Conservation (phyloP, 371 early-diverging fungal species). For the Mortierella sp. region DNA sequence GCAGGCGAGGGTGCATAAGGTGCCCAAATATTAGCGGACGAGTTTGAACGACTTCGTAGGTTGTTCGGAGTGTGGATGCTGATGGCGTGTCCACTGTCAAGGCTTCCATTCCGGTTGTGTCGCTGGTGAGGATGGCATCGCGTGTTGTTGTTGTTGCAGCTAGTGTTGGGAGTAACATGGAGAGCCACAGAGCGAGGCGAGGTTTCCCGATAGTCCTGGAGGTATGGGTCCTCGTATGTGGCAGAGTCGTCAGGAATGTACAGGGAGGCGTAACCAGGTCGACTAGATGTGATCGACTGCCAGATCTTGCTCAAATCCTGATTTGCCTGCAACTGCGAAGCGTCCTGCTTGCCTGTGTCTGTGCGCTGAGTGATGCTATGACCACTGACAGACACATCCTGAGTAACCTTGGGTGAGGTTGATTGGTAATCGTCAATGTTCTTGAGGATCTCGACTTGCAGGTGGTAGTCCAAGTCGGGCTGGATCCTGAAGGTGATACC, state of each 20-base stretch:
- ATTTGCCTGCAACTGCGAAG: conserved; percentile 18
- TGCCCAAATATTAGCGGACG: conserved; percentile 1
- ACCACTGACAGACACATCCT: neutral
- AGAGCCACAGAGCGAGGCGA: neutral
- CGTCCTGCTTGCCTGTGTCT: neutral
- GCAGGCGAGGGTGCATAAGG: neutral
- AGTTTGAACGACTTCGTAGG: neutral
- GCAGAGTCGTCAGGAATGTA: neutral
- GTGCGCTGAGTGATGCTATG: neutral
- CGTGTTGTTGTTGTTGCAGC: neutral
- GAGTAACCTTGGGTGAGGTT: neutral
- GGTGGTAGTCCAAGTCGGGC: conserved; percentile 34
- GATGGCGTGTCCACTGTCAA: neutral
- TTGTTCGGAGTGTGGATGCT: neutral
- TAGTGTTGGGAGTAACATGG: neutral
- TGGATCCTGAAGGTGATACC: conserved; percentile 55
- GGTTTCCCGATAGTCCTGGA: conserved; percentile 4
- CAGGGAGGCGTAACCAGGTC: conserved; percentile 37
- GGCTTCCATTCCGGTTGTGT: neutral
- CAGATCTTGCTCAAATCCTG: conserved; percentile 42
- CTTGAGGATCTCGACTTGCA: conserved; percentile 53
- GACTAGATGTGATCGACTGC: conserved; percentile 47
- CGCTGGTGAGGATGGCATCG: neutral
- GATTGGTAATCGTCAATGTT: conserved; percentile 38
- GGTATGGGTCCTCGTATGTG: neutral